phyloP scores from a whole-genome alignment of 495 filamentous ascomycete species.

The Bombardia bombarda region DNA sequence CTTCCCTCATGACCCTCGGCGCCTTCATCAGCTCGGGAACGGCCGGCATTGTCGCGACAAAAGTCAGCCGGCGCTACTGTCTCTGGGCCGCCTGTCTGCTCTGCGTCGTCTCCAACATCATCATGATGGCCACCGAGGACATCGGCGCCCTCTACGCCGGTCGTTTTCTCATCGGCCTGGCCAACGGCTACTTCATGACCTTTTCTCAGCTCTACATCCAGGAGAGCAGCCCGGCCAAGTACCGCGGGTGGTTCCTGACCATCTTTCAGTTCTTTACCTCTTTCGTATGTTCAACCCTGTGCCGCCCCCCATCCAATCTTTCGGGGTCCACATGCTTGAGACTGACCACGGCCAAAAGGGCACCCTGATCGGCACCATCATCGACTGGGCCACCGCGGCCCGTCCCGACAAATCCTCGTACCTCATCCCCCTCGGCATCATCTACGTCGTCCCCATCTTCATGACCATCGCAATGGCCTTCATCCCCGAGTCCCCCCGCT shows the following conservation, averaged over 20 bases:
- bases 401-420: conserved; percentile 41
- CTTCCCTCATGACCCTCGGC: conserved; percentile 52
- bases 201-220: conserved; percentile 51
- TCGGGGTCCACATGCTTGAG: no score
- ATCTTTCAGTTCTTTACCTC: conserved; percentile 35
- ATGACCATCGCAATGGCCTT: conserved; percentile 46
- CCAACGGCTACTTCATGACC: conserved; percentile 52
- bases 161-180: conserved; percentile 47
- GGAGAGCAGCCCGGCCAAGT: conserved; percentile 43
- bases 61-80: conserved; percentile 37
- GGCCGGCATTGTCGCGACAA: conserved; percentile 42
- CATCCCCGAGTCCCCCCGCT: conserved; percentile 57
- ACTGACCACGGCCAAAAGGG: conserved; percentile 19
- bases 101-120: conserved; percentile 41
- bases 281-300: conserved; percentile 13
- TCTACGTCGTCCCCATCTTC: conserved; percentile 49
- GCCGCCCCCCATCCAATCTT: no score
- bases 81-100: conserved; percentile 43
- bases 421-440: conserved; percentile 50
- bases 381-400: conserved; percentile 50
- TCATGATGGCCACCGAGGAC: conserved; percentile 49
- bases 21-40: conserved; percentile 49
- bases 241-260: conserved; percentile 40
- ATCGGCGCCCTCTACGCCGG: conserved; percentile 50
- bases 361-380: conserved; percentile 51